Conservation (phyloP, 768 basidiomycete species). For the Baorangia bicolor region DNA sequence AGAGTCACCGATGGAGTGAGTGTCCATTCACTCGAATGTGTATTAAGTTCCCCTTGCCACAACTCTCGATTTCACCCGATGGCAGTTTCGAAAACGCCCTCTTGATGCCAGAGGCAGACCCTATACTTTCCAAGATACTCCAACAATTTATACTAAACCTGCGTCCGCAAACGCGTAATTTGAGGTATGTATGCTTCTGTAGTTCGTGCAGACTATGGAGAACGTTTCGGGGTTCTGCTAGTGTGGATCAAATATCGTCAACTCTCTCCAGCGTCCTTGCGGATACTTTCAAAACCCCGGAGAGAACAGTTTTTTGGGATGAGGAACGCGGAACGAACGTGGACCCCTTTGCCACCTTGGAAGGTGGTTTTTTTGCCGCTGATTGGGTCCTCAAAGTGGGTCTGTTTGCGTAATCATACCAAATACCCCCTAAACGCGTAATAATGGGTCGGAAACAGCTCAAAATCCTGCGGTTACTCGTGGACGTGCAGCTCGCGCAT, state of each 20-base stretch:
- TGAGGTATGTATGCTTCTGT: constrained; percentile 58
- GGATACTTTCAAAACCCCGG: constrained; percentile 70
- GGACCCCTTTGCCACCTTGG: constrained; percentile 66
- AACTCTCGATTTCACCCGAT: constrained; percentile 33
- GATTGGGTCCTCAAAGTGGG: constrained; percentile 81
- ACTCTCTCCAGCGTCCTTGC: constrained; percentile 68
- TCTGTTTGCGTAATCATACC: constrained; percentile 26
- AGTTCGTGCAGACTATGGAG: constrained; percentile 22
- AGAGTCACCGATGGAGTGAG: constrained; percentile 82
- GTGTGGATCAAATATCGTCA: constrained; percentile 78
- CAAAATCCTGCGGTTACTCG: constrained; percentile 78
- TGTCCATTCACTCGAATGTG: constrained; percentile 27
- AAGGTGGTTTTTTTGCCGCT: constrained; percentile 77
- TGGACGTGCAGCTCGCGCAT: constrained; percentile 79
- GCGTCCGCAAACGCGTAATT: constrained; percentile 85
- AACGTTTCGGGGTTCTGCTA: constrained; percentile 40
- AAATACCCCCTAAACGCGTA: constrained; percentile 32
- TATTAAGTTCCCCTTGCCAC: constrained; percentile 20
- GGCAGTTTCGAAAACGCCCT: constrained; percentile 78
- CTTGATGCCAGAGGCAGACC: constrained; percentile 67
- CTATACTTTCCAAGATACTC: constrained; percentile 70
- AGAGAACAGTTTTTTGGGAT: constrained; percentile 81
- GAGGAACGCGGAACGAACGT: constrained; percentile 63
- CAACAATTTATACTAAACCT: constrained; percentile 78
- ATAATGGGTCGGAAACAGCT: constrained; percentile 48